Evolutionary conservation across 192 early-diverging fungal species (phyloP), one percentile per base, ranked within the genome.

Genomic region (Entomortierella chlamydospora): DNA sequence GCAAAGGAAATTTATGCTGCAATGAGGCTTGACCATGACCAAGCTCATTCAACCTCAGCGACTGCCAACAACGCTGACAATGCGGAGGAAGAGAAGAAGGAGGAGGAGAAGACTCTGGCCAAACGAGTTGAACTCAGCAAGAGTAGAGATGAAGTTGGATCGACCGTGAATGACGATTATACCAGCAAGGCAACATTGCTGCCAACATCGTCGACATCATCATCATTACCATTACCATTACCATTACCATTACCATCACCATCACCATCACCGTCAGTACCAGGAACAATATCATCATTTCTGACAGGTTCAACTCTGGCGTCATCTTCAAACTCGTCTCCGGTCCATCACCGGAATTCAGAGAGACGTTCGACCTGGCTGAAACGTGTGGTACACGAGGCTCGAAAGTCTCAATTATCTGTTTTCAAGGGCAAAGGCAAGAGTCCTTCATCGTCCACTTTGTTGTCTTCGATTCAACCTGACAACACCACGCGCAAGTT

Each of bases 1-100:
- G 76, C 68, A 23, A 49, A 39, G 31, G 68, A 55, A 6, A 70
- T 79, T 28, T 70, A 60, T 56, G 22, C 56, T 2, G 31, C 64
- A 22, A 60, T 66, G 34, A 51, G 15, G 17, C 34, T 37, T 7
- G 34, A 50, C 47, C 4, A 17, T 26, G 26, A 29, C 29, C 25
- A 31, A 8, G 54, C 23, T 0, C 15, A 31, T 26, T 30, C 18
- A 9, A n/a, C n/a, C n/a, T n/a, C n/a, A n/a, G n/a, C n/a, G n/a
- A n/a, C n/a, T n/a, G n/a, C n/a, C n/a, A n/a, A n/a, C n/a, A 56
- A 56, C 17, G 23, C 13, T 29, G 29, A 31, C 25, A 26, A 37
- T 50, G 22, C n/a, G n/a, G n/a, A n/a, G n/a, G n/a, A n/a, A n/a
- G n/a, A n/a, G n/a, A n/a, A n/a, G n/a, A n/a, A n/a, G n/a, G n/a